Conservation (phyloP, 768 basidiomycete species). For the Xanthoconium purpureum region DNA sequence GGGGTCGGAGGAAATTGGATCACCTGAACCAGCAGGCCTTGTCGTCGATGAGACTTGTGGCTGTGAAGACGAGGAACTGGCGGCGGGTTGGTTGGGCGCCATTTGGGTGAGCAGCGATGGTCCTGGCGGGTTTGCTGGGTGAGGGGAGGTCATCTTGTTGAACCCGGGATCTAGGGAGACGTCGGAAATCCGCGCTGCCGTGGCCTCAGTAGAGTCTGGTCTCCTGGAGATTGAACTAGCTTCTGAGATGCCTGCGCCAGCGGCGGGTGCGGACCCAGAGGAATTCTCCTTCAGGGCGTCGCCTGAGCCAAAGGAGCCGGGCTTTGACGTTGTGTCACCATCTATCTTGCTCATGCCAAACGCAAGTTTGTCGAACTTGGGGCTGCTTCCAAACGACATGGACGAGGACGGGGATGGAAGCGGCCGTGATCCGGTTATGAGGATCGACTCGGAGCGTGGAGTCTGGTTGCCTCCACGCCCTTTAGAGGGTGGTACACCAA, state of each 20-base stretch:
- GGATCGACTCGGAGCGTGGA: slow-evolving; percentile 73
- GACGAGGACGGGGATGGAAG: slow-evolving; percentile 83
- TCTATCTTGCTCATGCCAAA: slow-evolving; percentile 94
- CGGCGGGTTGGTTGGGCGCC: slow-evolving; percentile 38
- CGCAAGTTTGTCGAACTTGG: slow-evolving; percentile 80
- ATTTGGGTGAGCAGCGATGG: slow-evolving; percentile 77
- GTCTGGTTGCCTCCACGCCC: slow-evolving; percentile 97
- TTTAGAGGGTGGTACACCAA: slow-evolving; percentile 90
- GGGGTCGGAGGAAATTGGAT: slow-evolving; percentile 14
- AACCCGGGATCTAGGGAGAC: slow-evolving; percentile 42
- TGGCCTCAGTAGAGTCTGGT: slow-evolving; percentile 39
- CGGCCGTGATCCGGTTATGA: slow-evolving; percentile 92
- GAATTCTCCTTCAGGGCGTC: slow-evolving; percentile 23
- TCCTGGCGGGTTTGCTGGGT: slow-evolving; percentile 43
- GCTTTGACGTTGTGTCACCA: slow-evolving; percentile 37
- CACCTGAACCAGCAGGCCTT: slow-evolving; percentile 22
- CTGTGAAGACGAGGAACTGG: slow-evolving; percentile 22
- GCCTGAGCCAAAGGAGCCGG: slow-evolving; percentile 30
- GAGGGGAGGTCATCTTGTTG: slow-evolving; percentile 37
- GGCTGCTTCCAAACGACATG: slow-evolving; percentile 63
- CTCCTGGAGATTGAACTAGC: slow-evolving; percentile 18
- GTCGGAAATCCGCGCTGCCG: slow-evolving; percentile 50
- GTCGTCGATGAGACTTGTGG: slow-evolving; percentile 27
- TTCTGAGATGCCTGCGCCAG: slow-evolving; percentile 13
- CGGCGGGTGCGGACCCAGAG: slow-evolving; percentile 15